Conservation (phyloP, 306 rosid species). For the Cucumis sativus region DNA sequence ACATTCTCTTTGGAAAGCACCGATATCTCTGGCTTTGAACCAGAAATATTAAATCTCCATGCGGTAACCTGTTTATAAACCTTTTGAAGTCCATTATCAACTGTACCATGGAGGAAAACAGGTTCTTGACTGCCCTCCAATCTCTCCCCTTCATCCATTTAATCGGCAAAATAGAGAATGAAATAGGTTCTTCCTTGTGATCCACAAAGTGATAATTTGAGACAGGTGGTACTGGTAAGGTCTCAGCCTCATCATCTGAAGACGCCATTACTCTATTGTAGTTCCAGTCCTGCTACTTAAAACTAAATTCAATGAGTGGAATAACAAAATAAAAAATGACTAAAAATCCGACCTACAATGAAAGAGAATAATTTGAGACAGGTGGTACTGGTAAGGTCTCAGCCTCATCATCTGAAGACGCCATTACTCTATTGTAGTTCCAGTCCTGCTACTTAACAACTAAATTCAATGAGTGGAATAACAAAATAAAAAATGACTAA, state of each 20-base stretch:
- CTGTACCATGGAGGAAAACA: constrained; percentile 42
- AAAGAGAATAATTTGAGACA: no score
- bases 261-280: no score
- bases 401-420: constrained; percentile 70
- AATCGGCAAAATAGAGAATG: constrained; percentile 58
- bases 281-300: no score
- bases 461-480: not conserved
- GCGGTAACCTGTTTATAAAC: constrained; percentile 48
- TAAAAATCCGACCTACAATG: no score
- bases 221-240: no score
- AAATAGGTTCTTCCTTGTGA: constrained; percentile 32
- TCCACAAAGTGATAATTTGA: constrained; percentile 65
- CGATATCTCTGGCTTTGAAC: constrained; percentile 44
- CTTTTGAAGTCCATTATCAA: constrained; percentile 59
- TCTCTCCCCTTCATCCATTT: constrained; percentile 36
- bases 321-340: no score
- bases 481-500: not conserved
- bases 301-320: no score
- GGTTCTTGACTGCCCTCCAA: constrained; percentile 15
- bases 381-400: constrained; percentile 24
- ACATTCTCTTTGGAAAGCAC: constrained; percentile 45
- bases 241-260: no score
- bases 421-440: constrained; percentile 29
- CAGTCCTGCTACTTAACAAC: constrained; percentile 16
- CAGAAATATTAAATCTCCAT: constrained; percentile 65